A percentile compares a stretch with the other conserved stretches of the same genome.
Evolutionary conservation across 2,329 filamentous ascomycete genomes (phyloP).

Genomic region (Lasiodiplodia gonubiensis): DNA sequence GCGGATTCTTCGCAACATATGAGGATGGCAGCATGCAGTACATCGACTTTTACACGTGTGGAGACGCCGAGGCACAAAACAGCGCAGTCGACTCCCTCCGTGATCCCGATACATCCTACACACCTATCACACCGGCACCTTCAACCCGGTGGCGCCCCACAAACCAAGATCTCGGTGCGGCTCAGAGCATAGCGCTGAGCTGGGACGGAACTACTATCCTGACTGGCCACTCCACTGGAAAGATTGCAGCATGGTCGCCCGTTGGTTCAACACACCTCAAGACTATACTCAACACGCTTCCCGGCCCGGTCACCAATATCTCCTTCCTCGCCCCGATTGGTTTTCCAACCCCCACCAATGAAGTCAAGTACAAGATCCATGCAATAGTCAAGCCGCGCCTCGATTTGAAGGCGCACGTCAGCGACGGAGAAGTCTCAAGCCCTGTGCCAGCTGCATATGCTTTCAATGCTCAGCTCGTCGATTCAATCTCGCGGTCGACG

Average conservation of each 20-base stretch:
- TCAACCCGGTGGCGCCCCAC: constrained; percentile 52
- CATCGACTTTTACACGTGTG: constrained; percentile 72
- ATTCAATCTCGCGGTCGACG: constrained; percentile 35
- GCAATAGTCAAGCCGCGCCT: constrained; percentile 82
- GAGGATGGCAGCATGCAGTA: constrained; percentile 81
- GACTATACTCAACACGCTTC: constrained; percentile 67
- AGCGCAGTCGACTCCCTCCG: constrained; percentile 47
- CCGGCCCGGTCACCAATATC: constrained; percentile 82
- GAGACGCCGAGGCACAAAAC: constrained; percentile 36
- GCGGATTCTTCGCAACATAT: constrained; percentile 80
- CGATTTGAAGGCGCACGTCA: constrained; percentile 53
- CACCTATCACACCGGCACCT: constrained; percentile 45
- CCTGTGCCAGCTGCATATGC: constrained; percentile 64
- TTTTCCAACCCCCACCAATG: constrained; percentile 44
- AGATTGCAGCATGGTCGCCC: constrained; percentile 73
- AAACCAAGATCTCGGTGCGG: constrained; percentile 68
- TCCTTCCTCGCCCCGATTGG: constrained; percentile 69
- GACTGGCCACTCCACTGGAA: constrained; percentile 81
- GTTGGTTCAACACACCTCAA: constrained; percentile 68
- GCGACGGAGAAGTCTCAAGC: constrained; percentile 38
- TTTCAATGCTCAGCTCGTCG: constrained; percentile 67
- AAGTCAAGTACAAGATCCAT: constrained; percentile 56
- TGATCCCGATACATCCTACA: constrained; percentile 58
- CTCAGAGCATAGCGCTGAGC: constrained; percentile 72
- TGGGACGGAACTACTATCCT: constrained; percentile 83